Evolutionary conservation across 2,329 filamentous ascomycete genomes (phyloP), one percentile per base, ranked within the genome.

Genomic region (Neodidymelliopsis sp.): DNA sequence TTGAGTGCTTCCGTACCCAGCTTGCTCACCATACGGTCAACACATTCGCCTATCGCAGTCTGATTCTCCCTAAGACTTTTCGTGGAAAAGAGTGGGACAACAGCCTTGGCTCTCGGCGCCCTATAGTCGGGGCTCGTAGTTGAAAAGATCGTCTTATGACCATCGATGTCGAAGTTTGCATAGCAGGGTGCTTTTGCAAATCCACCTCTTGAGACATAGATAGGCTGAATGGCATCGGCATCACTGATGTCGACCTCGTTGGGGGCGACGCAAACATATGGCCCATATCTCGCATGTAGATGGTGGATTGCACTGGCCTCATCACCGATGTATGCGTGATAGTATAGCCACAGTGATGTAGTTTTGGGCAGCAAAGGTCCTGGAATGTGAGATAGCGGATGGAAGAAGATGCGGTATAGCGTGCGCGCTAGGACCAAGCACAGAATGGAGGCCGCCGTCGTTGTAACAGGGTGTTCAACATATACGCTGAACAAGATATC

Each of bases 161-260:
- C 79, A 54, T 83, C 81, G 13, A 83, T 80, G 49, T 84, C 79
- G 56, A 84, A 84, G 54, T 84, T 84, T 0, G 66, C 64, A 60
- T 84, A 84, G 48, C 74, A 78, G 0, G 63, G 56, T 1, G 79
- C 74, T 60, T 85, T 84, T 0, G 67, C 63, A 42, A 84, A 84
- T 1, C 82, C 81, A 3, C 81, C 81, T 27, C 71, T 76, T 2
- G 74, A 68, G 10, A 77, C 62, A 60, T 85, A 84, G 23, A 84
- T 81, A 2, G 77, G 68, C 0, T 74, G 66, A 18, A 82, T 59
- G 1, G 77, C 80, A 36, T 63, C 60, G 1, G 62, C 59, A 40
- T 70, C 67, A 24, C 56, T 62, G 8, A 69, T 60, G 20, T 66
- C 62, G 15, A 67, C 47, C 23, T 69, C 64, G 20, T 62, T 57